phyloP scores from a whole-genome alignment of 164 flowering plant genomes.

The Chimonanthus salicifolius region DNA sequence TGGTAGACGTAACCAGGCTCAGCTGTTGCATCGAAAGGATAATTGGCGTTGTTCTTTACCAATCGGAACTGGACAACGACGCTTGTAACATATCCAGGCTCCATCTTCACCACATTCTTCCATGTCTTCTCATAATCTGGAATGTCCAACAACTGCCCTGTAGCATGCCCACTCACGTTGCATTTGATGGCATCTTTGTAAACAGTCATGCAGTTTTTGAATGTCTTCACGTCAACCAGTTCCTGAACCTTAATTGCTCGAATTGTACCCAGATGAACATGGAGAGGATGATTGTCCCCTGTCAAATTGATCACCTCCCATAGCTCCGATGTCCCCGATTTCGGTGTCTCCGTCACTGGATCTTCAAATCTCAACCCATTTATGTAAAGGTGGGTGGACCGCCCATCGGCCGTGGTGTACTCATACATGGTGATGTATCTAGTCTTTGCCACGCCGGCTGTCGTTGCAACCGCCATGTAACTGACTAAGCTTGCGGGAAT shows the following conservation, averaged over 20 bases:
- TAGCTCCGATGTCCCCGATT: constrained; percentile 57
- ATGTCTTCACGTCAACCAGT: constrained; percentile 38
- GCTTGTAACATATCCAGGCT: constrained; percentile 55
- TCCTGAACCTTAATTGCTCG: constrained; percentile 48
- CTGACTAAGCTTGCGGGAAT: constrained; percentile 39
- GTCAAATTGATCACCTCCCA: constrained; percentile 93
- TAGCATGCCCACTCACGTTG: constrained; percentile 40
- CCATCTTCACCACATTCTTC: constrained; percentile 92
- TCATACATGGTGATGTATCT: constrained; percentile 79
- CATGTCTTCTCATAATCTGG: constrained; percentile 62
- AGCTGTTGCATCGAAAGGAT: constrained; percentile 61
- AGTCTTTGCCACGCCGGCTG: constrained; percentile 26
- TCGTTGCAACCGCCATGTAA: constrained; percentile 37
- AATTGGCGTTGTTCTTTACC: constrained; percentile 50
- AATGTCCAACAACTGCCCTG: constrained; percentile 41
- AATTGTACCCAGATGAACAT: constrained; percentile 71
- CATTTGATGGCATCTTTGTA: constrained; percentile 60
- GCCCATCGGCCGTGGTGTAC: constrained; percentile 53
- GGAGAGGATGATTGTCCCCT: constrained; percentile 88
- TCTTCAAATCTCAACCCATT: constrained; percentile 60
- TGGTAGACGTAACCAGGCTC: constrained; percentile 93
- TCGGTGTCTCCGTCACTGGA: constrained; percentile 69
- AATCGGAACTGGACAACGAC: constrained; percentile 55
- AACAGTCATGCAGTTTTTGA: constrained; percentile 59
- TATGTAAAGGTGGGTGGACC: constrained; percentile 72